A percentile compares a stretch with the other conserved stretches of the same genome.
Conservation (phyloP, 2,329 filamentous ascomycete genomes). For the Penicillium sp. region DNA sequence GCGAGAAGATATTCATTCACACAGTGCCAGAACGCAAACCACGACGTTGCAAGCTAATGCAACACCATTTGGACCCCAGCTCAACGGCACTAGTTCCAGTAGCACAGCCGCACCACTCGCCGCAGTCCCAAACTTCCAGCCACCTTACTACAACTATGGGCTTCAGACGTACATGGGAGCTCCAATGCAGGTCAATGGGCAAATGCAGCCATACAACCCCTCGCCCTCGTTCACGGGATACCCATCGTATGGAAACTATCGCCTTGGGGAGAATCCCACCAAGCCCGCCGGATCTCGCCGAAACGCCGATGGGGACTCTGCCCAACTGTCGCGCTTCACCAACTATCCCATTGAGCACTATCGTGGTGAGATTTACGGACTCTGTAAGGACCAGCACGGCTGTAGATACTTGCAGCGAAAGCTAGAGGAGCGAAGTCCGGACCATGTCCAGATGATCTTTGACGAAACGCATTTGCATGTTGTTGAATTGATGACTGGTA, state of each 20-base stretch:
- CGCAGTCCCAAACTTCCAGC: conserved; percentile 41
- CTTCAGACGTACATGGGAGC: conserved; percentile 61
- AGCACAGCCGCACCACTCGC: conserved; percentile 35
- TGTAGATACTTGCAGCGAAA: conserved; percentile 98
- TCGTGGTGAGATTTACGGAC: conserved; percentile 79
- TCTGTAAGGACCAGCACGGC: conserved; percentile 98
- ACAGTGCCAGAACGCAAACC: conserved; percentile 63
- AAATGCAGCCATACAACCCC: conserved; percentile 53
- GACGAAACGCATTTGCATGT: conserved; percentile 91
- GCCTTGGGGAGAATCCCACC: conserved; percentile 74
- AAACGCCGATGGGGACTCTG: conserved; percentile 50
- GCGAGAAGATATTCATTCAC: conserved; percentile 52
- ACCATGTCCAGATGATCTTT: conserved; percentile 91
- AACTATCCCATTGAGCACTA: conserved; percentile 83
- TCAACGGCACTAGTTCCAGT: conserved; percentile 45
- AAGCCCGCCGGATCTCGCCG: conserved; percentile 73
- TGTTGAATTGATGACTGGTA: conserved; percentile 90
- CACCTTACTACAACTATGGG: conserved; percentile 56
- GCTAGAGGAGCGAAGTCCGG: conserved; percentile 83
- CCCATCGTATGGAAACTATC: conserved; percentile 57
- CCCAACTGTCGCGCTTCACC: conserved; percentile 76
- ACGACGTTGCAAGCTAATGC: conserved; percentile 81
- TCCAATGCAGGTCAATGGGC: conserved; percentile 41
- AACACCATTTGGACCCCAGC: conserved; percentile 74
- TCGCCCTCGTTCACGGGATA: conserved; percentile 61